Evolutionary conservation across 139 green algal species (phyloP).

Genomic region (Pseudopediastrum boryanum): DNA sequence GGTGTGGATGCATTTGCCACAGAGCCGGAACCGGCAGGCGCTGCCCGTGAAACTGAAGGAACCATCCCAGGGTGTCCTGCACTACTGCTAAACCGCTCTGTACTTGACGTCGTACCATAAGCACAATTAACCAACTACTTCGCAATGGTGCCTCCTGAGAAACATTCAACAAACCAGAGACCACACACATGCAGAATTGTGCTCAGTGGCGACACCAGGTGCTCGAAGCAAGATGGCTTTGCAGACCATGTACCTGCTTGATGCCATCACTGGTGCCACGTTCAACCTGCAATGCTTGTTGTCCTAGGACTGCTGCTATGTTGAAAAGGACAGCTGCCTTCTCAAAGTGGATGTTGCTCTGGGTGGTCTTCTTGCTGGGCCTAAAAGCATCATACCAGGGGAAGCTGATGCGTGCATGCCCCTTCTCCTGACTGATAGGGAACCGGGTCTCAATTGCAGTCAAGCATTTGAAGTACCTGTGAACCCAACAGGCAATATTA

Average conservation of each 20-base stretch:
- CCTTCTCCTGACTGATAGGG: constrained; percentile 79
- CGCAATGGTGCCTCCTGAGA: too few relatives aligned
- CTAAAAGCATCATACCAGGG: constrained; percentile 80
- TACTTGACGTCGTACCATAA: too few relatives aligned
- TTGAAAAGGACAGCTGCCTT: constrained; percentile 96
- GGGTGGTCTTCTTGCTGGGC: constrained; percentile 54
- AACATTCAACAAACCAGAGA: too few relatives aligned
- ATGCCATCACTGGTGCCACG: constrained; percentile 71
- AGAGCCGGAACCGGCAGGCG: too few relatives aligned
- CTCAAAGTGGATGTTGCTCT: constrained; percentile 92
- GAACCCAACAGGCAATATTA: neutral
- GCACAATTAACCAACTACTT: too few relatives aligned
- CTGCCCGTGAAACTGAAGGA: too few relatives aligned
- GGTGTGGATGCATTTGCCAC: too few relatives aligned
- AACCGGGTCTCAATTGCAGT: constrained; percentile 90
- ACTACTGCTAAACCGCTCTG: too few relatives aligned
- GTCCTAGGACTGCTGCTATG: constrained; percentile 76
- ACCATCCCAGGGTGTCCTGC: too few relatives aligned
- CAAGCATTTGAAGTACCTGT: constrained; percentile 86
- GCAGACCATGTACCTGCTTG: too few relatives aligned
- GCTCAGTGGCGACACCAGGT: too few relatives aligned
- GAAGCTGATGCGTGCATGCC: constrained; percentile 61
- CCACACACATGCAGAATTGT: too few relatives aligned
- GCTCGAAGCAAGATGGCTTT: constrained; percentile 28
- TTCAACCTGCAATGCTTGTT: constrained; percentile 79